Percentiles rank a stretch among this genome's conserved stretches.
Conservation (phyloP, 2,329 filamentous ascomycete genomes). For the Aureobasidium sp. region DNA sequence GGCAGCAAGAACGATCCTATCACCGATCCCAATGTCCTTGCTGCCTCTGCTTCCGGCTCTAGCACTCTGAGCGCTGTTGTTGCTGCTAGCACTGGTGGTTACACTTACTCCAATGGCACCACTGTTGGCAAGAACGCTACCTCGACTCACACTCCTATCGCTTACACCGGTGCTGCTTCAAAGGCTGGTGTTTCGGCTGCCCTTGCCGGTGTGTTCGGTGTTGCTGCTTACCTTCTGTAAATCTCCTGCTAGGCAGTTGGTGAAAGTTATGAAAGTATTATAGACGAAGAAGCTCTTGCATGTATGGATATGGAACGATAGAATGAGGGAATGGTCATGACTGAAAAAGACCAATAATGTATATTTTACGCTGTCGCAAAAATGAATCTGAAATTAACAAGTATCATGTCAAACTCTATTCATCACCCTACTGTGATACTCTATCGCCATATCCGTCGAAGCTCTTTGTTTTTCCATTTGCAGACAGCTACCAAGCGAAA, state of each 20-base stretch:
- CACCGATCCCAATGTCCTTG: not conserved
- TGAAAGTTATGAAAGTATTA: not conserved
- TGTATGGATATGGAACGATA: not conserved
- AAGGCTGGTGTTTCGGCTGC: constrained; percentile 10
- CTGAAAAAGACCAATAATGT: not conserved
- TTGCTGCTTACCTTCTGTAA: constrained; percentile 14
- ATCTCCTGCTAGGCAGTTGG: not conserved
- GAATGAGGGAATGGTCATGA: not conserved
- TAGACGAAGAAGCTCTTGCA: not conserved
- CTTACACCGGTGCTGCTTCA: constrained; percentile 12
- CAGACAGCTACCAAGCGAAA: too few relatives aligned
- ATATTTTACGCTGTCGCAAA: not conserved
- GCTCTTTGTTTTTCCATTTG: not conserved
- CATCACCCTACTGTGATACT: too few relatives aligned
- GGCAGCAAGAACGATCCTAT: not conserved
- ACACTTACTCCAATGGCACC: not conserved
- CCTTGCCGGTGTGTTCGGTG: constrained; percentile 6
- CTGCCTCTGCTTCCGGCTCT: not conserved
- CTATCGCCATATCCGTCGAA: not conserved
- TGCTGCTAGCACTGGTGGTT: not conserved
- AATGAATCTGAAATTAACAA: too few relatives aligned
- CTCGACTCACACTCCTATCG: not conserved
- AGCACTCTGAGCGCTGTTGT: not conserved
- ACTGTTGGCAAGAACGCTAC: constrained; percentile 4
- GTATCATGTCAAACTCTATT: too few relatives aligned